Evolutionary conservation across 2,329 filamentous ascomycete species (phyloP).

Genomic region (Pseudogymnoascus sp.): DNA sequence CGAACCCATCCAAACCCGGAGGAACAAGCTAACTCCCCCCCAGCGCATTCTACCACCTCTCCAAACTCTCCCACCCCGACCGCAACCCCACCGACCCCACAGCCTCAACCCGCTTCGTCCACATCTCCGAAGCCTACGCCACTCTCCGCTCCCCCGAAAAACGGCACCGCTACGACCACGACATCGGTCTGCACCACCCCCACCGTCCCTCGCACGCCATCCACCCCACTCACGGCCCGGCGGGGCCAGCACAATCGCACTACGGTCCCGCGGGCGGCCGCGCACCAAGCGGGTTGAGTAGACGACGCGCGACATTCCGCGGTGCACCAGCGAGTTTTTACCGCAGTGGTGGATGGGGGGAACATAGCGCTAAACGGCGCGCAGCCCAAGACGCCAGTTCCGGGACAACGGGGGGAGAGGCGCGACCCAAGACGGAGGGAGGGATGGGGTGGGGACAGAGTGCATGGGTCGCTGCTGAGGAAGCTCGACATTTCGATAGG

Average conservation of each 20-base stretch:
- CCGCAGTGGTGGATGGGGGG: slow-evolving; percentile 68
- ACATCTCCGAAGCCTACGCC: slow-evolving; percentile 76
- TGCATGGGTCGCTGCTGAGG: slow-evolving; percentile 37
- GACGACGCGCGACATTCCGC: slow-evolving; percentile 64
- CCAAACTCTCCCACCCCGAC: slow-evolving; percentile 88
- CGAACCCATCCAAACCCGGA: neutral
- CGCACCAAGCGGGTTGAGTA: slow-evolving; percentile 71
- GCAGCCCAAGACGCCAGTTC: slow-evolving; percentile 35
- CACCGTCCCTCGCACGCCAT: slow-evolving; percentile 12
- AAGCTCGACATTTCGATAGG: slow-evolving; percentile 72
- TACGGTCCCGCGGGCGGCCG: slow-evolving; percentile 60
- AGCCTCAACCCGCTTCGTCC: slow-evolving; percentile 68
- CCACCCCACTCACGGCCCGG: no score
- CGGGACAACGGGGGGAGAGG: slow-evolving; percentile 13
- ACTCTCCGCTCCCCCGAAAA: slow-evolving; percentile 64
- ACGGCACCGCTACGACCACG: slow-evolving; percentile 72
- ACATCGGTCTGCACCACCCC: slow-evolving; percentile 40
- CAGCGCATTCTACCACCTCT: slow-evolving; percentile 79
- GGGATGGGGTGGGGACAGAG: slow-evolving; percentile 55
- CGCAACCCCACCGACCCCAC: slow-evolving; percentile 68
- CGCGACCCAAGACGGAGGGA: slow-evolving; percentile 22
- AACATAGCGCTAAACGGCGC: slow-evolving; percentile 49
- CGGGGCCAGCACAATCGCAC: slow-evolving; percentile 37
- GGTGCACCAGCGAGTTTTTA: slow-evolving; percentile 90
- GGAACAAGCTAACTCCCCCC: neutral